A percentile compares a stretch with the other conserved stretches of the same genome.
Evolutionary conservation across 169 alveolate genomes (phyloP).

Genomic region (Plasmodium ovale): DNA sequence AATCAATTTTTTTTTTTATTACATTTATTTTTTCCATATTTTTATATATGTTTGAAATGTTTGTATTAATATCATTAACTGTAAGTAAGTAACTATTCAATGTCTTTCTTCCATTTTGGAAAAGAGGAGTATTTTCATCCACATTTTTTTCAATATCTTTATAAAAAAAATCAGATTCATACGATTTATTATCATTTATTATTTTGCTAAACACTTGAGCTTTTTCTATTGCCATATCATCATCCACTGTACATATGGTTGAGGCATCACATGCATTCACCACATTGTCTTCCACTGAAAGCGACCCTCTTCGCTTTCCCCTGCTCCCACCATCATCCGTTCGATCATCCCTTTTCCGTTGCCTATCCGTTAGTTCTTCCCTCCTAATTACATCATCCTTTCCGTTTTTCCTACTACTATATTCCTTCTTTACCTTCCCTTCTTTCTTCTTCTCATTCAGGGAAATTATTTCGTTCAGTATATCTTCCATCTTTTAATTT

Average conservation of each 20-base stretch:
- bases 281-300: not conserved
- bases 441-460: constrained; percentile 36
- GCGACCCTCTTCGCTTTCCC: not conserved
- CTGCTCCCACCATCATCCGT: not conserved
- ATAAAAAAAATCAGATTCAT: not conserved
- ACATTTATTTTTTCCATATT: constrained; percentile 50
- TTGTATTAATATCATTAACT: constrained; percentile 40
- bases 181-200: constrained; percentile 18
- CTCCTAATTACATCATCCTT: constrained; percentile 10
- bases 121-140: constrained; percentile 13
- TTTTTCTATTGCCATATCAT: constrained; percentile 35
- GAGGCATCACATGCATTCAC: constrained; percentile 25
- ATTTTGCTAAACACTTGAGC: constrained; percentile 30
- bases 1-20: constrained; percentile 56
- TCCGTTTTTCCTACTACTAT: not conserved
- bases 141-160: constrained; percentile 26
- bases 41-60: constrained; percentile 31
- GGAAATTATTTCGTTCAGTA: constrained; percentile 44
- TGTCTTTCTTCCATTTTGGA: not conserved
- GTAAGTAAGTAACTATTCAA: constrained; percentile 22
- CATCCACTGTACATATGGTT: constrained; percentile 46
- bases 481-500: constrained; percentile 36
- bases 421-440: not conserved
- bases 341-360: not conserved
- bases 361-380: not conserved